Conservation (phyloP, 2,329 filamentous ascomycete species). For the Aureobasidium sp. region DNA sequence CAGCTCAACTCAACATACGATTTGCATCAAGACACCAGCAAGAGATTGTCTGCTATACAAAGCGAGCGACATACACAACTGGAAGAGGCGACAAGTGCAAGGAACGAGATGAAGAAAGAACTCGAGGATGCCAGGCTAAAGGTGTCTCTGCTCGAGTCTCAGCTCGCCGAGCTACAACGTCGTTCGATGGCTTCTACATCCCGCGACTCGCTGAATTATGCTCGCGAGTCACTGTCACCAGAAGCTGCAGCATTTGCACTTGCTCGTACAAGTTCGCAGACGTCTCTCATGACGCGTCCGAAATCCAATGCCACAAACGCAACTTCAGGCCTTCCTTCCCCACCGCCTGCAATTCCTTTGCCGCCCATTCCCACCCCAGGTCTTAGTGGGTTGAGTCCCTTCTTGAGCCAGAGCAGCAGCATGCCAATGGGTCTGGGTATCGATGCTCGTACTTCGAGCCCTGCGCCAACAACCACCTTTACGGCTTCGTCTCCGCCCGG, state of each 20-base stretch:
- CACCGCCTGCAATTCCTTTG: conserved; percentile 90
- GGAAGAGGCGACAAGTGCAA: conserved; percentile 31
- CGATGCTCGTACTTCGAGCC: conserved; percentile 40
- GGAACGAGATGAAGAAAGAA: conserved; percentile 44
- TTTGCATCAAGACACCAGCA: conserved; percentile 75
- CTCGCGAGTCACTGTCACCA: conserved; percentile 36
- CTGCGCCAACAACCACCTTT: conserved; percentile 34
- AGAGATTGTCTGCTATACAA: conserved; percentile 66
- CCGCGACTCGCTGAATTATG: conserved; percentile 16
- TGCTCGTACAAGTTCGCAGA: conserved; percentile 37
- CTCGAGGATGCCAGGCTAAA: conserved; percentile 72
- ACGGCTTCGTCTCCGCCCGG: conserved; percentile 24
- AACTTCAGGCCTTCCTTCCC: conserved; percentile 70
- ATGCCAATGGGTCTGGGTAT: conserved; percentile 15
- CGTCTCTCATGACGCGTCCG: conserved; percentile 4
- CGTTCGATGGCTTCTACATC: conserved; percentile 23
- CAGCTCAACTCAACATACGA: conserved; percentile 94
- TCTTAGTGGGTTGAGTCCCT: conserved; percentile 21
- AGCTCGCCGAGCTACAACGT: conserved; percentile 47
- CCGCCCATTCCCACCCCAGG: conserved; percentile 66
- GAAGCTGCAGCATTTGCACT: conserved; percentile 33
- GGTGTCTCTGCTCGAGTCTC: conserved; percentile 65
- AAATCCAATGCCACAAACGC: conserved; percentile 66
- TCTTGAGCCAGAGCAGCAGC: neutral
- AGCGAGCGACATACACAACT: conserved; percentile 36